Conservation (phyloP, 2,329 filamentous ascomycete species). For the Calonectria ilicicola region DNA sequence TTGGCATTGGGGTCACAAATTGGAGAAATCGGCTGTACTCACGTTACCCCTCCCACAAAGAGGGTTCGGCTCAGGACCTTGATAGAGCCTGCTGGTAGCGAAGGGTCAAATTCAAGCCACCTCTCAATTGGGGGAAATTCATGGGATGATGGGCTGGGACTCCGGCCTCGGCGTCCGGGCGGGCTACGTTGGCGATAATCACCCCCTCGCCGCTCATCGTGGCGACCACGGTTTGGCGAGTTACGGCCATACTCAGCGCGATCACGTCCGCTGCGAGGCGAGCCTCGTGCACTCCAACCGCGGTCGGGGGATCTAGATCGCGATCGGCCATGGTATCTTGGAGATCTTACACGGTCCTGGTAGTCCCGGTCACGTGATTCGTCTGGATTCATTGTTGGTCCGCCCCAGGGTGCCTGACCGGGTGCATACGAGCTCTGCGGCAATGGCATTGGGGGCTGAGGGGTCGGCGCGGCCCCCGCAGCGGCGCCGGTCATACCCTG, state of each 20-base stretch:
- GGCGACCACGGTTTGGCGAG: constrained; percentile 71
- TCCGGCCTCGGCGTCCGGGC: constrained; percentile 73
- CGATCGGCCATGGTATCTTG: constrained; percentile 70
- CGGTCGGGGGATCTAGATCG: constrained; percentile 85
- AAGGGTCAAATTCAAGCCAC: constrained; percentile 83
- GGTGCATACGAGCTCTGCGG: constrained; percentile 57
- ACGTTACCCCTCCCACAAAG: constrained; percentile 96
- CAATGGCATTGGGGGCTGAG: constrained; percentile 54
- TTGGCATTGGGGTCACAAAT: constrained; percentile 40
- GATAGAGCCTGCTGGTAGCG: constrained; percentile 81
- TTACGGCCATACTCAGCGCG: constrained; percentile 82
- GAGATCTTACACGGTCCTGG: constrained; percentile 71
- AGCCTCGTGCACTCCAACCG: constrained; percentile 75
- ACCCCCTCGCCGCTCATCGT: constrained; percentile 68
- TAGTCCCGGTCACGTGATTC: constrained; percentile 69
- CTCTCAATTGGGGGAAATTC: constrained; percentile 62
- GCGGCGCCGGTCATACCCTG: constrained; percentile 60
- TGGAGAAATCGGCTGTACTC: constrained; percentile 55
- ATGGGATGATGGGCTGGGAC: constrained; percentile 68
- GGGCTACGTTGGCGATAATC: constrained; percentile 94
- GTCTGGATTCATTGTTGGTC: constrained; percentile 46
- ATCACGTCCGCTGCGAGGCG: constrained; percentile 71
- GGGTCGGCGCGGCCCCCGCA: constrained; percentile 46
- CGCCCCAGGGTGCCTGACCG: constrained; percentile 48
- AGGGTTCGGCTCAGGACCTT: constrained; percentile 95